A percentile compares a stretch with the other conserved stretches of the same genome.
These are phyloP conservation scores for Cyclanthera cordifolia DNA, from an alignment of 306 rosid genomes.

Conservation along the genomic window DNA sequence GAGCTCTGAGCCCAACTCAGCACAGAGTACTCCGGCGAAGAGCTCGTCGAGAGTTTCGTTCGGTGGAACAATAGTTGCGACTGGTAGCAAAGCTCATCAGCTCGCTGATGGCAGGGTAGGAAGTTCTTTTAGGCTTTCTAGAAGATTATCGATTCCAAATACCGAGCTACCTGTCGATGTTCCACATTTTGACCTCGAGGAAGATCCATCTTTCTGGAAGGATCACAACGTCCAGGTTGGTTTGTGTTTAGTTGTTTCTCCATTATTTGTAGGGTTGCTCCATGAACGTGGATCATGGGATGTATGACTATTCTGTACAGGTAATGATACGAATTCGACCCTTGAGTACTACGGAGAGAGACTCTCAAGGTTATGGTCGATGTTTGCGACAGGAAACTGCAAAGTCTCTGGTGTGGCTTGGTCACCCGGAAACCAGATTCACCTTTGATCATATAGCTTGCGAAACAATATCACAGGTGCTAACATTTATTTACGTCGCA, in stretches of 20 bases:
- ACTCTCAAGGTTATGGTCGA: slow-evolving; percentile 55
- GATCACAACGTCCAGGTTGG: slow-evolving; percentile 87
- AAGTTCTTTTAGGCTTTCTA: slow-evolving; percentile 22
- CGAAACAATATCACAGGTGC: slow-evolving; percentile 76
- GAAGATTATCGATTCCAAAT: slow-evolving; percentile 22
- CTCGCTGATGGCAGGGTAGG: slow-evolving; percentile 28
- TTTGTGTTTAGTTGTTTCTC: not conserved
- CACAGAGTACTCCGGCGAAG: slow-evolving; percentile 58
- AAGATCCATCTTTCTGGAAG: slow-evolving; percentile 72
- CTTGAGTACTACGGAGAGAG: slow-evolving; percentile 50
- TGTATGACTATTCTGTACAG: slow-evolving; percentile 27
- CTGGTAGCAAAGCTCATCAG: slow-evolving; percentile 26
- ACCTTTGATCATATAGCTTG: slow-evolving; percentile 86
- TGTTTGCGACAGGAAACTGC: slow-evolving; percentile 80
- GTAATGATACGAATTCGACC: slow-evolving; percentile 85
- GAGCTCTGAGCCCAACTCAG: slow-evolving; percentile 59
- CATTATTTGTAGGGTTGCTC: not conserved
- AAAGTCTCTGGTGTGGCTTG: slow-evolving; percentile 69
- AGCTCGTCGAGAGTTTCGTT: slow-evolving; percentile 39
- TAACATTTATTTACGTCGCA: not conserved
- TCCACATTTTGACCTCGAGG: slow-evolving; percentile 55
- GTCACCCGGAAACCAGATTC: slow-evolving; percentile 90
- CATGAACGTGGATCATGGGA: slow-evolving; percentile 15
- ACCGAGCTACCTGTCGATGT: slow-evolving; percentile 23
- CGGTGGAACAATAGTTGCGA: slow-evolving; percentile 32